Conservation (phyloP, 495 filamentous ascomycete species). For the Aspergillus funiculosus region DNA sequence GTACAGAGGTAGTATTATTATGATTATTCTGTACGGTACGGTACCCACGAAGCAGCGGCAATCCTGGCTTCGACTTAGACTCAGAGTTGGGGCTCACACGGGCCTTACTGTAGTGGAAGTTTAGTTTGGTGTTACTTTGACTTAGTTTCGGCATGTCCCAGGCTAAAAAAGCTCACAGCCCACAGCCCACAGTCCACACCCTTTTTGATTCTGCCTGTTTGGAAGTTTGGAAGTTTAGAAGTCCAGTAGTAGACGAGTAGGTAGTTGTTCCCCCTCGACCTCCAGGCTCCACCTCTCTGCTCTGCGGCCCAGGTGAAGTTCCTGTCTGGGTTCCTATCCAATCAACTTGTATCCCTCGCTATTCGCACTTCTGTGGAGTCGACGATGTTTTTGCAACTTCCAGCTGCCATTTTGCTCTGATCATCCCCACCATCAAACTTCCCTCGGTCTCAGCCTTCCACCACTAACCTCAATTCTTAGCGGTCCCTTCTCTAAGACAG, state of each 20-base stretch:
- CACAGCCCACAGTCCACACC: too few relatives aligned
- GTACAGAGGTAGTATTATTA: too few relatives aligned
- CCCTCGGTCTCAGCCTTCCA: too few relatives aligned
- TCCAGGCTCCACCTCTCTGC: too few relatives aligned
- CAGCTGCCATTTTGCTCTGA: constrained; percentile 17
- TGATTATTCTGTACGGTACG: too few relatives aligned
- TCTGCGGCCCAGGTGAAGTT: too few relatives aligned
- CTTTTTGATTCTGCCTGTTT: constrained; percentile 13
- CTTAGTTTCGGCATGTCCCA: constrained; percentile 22
- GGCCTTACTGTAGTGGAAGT: constrained; percentile 14
- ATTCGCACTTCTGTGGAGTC: constrained; percentile 6
- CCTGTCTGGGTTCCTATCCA: constrained; percentile 8
- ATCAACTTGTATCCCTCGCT: constrained; percentile 1
- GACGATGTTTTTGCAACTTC: not conserved
- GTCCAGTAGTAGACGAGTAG: too few relatives aligned
- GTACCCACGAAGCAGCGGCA: too few relatives aligned
- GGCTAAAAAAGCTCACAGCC: constrained; percentile 1
- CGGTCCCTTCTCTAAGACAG: constrained; percentile 5
- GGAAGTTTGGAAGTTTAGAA: too few relatives aligned
- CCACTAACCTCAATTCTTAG: constrained; percentile 2
- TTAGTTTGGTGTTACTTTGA: constrained; percentile 9
- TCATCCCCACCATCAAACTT: constrained; percentile 22
- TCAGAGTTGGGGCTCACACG: constrained; percentile 19
- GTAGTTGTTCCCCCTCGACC: too few relatives aligned
- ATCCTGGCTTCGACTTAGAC: not conserved